Evolutionary conservation across 2,329 filamentous ascomycete genomes (phyloP).

Genomic region (Botryotinia calthae): DNA sequence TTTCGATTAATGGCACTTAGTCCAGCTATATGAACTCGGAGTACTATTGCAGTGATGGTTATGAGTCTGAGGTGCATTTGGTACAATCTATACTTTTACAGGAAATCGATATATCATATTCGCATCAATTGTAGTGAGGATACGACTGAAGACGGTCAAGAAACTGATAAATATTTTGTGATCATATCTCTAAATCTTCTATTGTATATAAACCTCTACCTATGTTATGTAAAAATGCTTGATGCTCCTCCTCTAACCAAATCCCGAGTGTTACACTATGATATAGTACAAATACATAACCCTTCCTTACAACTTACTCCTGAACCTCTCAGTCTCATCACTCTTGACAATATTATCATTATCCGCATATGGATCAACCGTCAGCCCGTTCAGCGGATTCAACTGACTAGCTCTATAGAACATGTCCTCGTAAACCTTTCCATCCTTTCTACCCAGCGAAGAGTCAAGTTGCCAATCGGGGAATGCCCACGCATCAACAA

Average conservation of each 20-base stretch:
- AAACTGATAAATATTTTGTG: not conserved
- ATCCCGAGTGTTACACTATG: not conserved
- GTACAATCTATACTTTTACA: not conserved
- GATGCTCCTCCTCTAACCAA: not conserved
- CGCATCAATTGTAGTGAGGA: not conserved
- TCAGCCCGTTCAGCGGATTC: constrained; percentile 70
- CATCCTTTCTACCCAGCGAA: constrained; percentile 66
- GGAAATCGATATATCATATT: not conserved
- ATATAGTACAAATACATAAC: not conserved
- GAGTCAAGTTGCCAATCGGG: constrained; percentile 76
- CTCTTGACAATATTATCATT: constrained; percentile 60
- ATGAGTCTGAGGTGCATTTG: not conserved
- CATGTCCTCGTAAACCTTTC: constrained; percentile 75
- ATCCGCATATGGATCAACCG: constrained; percentile 70
- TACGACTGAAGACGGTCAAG: not conserved
- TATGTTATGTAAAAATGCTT: not conserved
- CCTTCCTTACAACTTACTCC: constrained; percentile 49
- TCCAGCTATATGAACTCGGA: not conserved
- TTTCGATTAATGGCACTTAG: not conserved
- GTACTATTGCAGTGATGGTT: not conserved
- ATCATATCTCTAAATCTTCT: not conserved
- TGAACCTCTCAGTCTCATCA: constrained; percentile 46
- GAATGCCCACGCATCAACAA: constrained; percentile 75
- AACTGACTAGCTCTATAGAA: constrained; percentile 69
- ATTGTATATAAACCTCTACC: not conserved